A percentile compares a stretch with the other conserved stretches of the same genome.
Conservation (phyloP, 2,329 filamentous ascomycete species). For the Madurella mycetomatis region DNA sequence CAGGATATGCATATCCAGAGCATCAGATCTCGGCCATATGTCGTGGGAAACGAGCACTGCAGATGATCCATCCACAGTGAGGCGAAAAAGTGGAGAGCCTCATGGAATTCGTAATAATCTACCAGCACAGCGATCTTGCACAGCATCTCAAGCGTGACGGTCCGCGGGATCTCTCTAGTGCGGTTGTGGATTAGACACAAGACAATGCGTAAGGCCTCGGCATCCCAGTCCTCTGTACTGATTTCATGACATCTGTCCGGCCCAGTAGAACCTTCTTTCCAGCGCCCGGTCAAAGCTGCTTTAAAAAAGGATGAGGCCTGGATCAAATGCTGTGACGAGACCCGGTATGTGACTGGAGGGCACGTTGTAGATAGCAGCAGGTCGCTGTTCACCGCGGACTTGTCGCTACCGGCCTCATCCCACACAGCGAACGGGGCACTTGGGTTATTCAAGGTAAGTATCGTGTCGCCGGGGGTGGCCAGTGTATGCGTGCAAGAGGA, state of each 20-base stretch:
- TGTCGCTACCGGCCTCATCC: too few species aligned
- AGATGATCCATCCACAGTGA: constrained; percentile 1
- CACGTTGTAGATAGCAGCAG: too few species aligned
- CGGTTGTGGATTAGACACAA: constrained; percentile 1
- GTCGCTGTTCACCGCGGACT: too few species aligned
- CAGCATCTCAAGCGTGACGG: neutral
- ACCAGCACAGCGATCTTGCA: constrained; percentile 1
- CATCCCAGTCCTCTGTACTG: neutral
- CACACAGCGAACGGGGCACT: neutral
- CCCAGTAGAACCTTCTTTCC: neutral
- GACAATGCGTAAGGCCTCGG: neutral
- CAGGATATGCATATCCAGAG: neutral
- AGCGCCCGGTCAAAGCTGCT: neutral
- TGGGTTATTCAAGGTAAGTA: neutral
- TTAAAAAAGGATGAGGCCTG: neutral
- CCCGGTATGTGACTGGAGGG: constrained; percentile 1
- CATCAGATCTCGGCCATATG: neutral
- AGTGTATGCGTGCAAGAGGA: too few species aligned
- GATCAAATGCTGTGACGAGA: constrained; percentile 2
- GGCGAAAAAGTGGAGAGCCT: neutral
- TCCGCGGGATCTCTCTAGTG: neutral
- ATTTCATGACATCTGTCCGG: neutral
- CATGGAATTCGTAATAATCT: neutral
- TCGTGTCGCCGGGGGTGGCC: too few species aligned
- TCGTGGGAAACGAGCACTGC: neutral